A percentile compares a stretch with the other conserved stretches of the same genome.
These are phyloP conservation scores for Endothia cerciana DNA, from an alignment of 2,329 filamentous ascomycete genomes.

Conservation along the genomic window DNA sequence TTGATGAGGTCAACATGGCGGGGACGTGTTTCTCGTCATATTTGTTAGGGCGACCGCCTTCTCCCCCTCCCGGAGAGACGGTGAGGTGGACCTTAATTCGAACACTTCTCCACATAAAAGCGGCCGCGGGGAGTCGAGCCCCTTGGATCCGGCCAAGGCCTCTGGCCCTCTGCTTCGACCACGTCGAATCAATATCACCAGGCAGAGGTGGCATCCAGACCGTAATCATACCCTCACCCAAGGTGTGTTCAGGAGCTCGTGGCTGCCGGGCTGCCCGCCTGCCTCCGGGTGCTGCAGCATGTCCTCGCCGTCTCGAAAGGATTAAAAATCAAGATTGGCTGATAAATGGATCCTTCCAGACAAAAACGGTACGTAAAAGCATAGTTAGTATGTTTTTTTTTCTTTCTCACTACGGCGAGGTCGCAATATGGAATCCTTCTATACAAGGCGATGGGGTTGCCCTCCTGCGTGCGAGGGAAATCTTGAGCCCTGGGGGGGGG, in stretches of 20 bases:
- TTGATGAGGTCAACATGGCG: slow-evolving; percentile 7
- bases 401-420: too few species aligned
- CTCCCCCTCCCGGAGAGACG: slow-evolving; percentile 11
- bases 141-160: slow-evolving; percentile 4
- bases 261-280: neutral
- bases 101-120: slow-evolving; percentile 8
- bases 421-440: slow-evolving; percentile 7
- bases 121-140: slow-evolving; percentile 17
- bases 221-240: neutral
- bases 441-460: neutral
- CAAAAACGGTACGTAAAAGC: neutral
- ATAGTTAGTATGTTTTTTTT: too few species aligned
- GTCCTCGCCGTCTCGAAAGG: neutral
- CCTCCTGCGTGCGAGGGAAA: neutral
- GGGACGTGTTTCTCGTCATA: neutral
- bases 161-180: slow-evolving; percentile 1
- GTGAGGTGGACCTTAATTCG: slow-evolving; percentile 18
- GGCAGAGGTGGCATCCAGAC: neutral
- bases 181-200: slow-evolving; percentile 10
- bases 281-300: neutral
- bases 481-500: neutral
- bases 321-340: neutral
- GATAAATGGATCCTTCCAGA: neutral
- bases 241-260: neutral
- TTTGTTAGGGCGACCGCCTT: slow-evolving; percentile 16